Percentiles rank a stretch among this genome's conserved stretches.
Evolutionary conservation across 768 basidiomycete species (phyloP).

Genomic region (Phaeotremella fagi): DNA sequence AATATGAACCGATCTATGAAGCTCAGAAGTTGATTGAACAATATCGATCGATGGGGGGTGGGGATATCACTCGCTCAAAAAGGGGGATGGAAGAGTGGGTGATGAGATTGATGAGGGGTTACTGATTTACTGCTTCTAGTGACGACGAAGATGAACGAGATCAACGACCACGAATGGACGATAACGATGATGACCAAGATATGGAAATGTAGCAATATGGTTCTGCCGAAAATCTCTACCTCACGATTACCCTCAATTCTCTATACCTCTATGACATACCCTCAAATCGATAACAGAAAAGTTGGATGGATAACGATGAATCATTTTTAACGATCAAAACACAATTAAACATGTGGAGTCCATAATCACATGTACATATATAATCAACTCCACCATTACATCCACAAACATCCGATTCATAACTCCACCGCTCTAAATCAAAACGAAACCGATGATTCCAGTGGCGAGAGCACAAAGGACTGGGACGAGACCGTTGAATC

Average conservation of each 20-base stretch:
- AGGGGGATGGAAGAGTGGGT: neutral
- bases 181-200: no score
- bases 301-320: no score
- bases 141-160: neutral
- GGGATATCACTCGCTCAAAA: neutral
- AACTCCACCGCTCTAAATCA: neutral
- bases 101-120: neutral
- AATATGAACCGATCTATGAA: conserved; percentile 39
- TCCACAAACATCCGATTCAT: neutral
- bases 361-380: neutral
- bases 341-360: no score
- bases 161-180: neutral
- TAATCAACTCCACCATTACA: neutral
- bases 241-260: no score
- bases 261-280: no score
- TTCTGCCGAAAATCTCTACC: no score
- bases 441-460: neutral
- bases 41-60: neutral
- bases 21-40: conserved; percentile 28
- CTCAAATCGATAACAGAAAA: no score
- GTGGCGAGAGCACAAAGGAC: neutral
- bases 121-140: neutral
- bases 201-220: no score
- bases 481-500: neutral
- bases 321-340: no score